Conservation (phyloP, 2,329 filamentous ascomycete genomes). For the Didymella sp. region DNA sequence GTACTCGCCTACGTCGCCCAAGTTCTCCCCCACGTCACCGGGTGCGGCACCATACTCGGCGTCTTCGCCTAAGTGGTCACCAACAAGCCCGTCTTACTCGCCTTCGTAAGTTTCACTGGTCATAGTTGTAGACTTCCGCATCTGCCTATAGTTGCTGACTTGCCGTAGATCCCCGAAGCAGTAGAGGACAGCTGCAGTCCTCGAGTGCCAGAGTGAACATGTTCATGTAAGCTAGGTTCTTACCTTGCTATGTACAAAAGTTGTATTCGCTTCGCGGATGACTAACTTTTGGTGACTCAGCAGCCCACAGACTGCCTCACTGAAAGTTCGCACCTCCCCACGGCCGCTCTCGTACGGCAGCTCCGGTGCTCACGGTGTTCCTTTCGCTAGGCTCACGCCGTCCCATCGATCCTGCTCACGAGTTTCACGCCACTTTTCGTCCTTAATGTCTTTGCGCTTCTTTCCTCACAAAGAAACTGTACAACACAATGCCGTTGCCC, state of each 20-base stretch:
- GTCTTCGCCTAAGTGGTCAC: constrained; percentile 53
- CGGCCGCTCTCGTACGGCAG: constrained; percentile 28
- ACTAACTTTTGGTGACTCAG: constrained; percentile 42
- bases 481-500: constrained; percentile 19
- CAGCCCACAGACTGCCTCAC: constrained; percentile 29
- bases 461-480: constrained; percentile 20
- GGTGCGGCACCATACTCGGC: constrained; percentile 36
- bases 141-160: constrained; percentile 28
- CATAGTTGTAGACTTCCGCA: constrained; percentile 34
- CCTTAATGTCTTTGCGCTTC: constrained; percentile 18
- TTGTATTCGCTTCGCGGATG: constrained; percentile 37
- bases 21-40: constrained; percentile 51
- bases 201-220: constrained; percentile 3
- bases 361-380: constrained; percentile 34
- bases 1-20: constrained; percentile 58
- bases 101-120: constrained; percentile 53
- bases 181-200: constrained; percentile 27
- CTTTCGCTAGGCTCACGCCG: constrained; percentile 50
- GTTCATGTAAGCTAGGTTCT: constrained; percentile 43
- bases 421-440: constrained; percentile 1
- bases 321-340: constrained; percentile 26
- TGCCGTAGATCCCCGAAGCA: constrained; percentile 44
- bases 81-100: constrained; percentile 52
- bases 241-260: constrained; percentile 46
- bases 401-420: constrained; percentile 8